Evolutionary conservation across 768 basidiomycete species (phyloP).

Genomic region (Xerocomus brunneocitrinus): DNA sequence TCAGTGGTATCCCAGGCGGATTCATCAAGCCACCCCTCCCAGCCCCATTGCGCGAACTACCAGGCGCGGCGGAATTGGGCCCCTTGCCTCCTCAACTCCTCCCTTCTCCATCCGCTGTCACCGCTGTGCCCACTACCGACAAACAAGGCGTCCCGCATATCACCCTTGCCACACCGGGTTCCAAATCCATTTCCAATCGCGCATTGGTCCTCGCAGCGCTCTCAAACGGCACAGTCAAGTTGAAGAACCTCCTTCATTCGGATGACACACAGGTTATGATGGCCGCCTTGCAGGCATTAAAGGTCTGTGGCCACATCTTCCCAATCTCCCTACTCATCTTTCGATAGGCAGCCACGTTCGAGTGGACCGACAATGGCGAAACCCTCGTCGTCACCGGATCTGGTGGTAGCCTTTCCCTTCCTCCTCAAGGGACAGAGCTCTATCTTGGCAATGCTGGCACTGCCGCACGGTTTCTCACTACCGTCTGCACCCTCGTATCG

Average conservation of each 20-base stretch:
- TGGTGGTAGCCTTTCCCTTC: slow-evolving; percentile 71
- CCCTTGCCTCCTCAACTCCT: slow-evolving; percentile 20
- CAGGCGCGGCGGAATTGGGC: slow-evolving; percentile 10
- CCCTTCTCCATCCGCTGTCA: slow-evolving; percentile 1
- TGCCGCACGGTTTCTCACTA: slow-evolving; percentile 94
- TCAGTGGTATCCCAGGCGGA: slow-evolving; percentile 53
- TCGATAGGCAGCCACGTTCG: slow-evolving; percentile 78
- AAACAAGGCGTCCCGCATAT: slow-evolving; percentile 27
- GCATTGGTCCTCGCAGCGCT: slow-evolving; percentile 92
- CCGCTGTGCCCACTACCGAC: neutral
- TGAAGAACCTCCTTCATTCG: slow-evolving; percentile 90
- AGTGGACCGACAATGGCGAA: slow-evolving; percentile 96
- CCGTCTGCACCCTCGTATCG: slow-evolving; percentile 88
- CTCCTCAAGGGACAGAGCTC: slow-evolving; percentile 76
- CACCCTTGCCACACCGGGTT: slow-evolving; percentile 90
- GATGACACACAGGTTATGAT: slow-evolving; percentile 99
- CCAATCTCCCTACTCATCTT: neutral
- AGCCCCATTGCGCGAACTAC: slow-evolving; percentile 30
- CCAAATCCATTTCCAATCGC: slow-evolving; percentile 94
- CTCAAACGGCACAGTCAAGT: slow-evolving; percentile 78
- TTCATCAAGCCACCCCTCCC: slow-evolving; percentile 42
- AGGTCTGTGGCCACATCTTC: slow-evolving; percentile 41
- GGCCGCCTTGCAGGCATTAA: slow-evolving; percentile 83
- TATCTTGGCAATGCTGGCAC: slow-evolving; percentile 98
- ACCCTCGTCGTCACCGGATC: slow-evolving; percentile 91